Conservation (phyloP, 208 protist genomes). For the Paratrypanosoma confusum region DNA sequence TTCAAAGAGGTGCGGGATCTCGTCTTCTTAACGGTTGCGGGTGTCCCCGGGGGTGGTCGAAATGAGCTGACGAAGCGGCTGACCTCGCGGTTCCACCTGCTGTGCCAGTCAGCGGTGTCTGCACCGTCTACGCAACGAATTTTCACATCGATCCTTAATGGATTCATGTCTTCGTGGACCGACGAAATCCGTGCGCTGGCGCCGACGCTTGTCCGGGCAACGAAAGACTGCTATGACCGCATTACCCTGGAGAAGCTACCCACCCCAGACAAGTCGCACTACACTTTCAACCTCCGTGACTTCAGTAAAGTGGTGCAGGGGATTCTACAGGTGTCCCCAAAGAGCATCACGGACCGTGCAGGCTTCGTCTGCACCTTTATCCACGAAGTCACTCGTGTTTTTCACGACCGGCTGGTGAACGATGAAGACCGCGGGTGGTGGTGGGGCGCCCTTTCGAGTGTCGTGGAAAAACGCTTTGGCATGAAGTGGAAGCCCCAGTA, state of each 20-base stretch:
- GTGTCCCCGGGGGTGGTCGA: slow-evolving; percentile 92
- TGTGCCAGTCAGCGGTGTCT: slow-evolving; percentile 90
- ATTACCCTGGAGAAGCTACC: slow-evolving; percentile 92
- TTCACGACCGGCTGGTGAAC: slow-evolving; percentile 95
- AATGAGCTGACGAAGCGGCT: slow-evolving; percentile 89
- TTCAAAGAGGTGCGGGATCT: slow-evolving; percentile 90
- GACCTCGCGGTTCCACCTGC: slow-evolving; percentile 87
- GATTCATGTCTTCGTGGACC: slow-evolving; percentile 72
- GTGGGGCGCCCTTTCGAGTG: slow-evolving; percentile 60
- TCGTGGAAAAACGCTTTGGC: slow-evolving; percentile 43
- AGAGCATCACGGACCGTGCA: slow-evolving; percentile 26
- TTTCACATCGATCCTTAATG: slow-evolving; percentile 93
- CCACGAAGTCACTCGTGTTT: slow-evolving; percentile 94
- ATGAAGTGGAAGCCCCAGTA: slow-evolving; percentile 51
- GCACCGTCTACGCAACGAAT: slow-evolving; percentile 83
- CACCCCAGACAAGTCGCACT: slow-evolving; percentile 96
- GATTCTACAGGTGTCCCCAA: slow-evolving; percentile 83
- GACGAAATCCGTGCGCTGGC: slow-evolving; percentile 34
- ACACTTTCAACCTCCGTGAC: slow-evolving; percentile 99
- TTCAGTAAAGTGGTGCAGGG: slow-evolving; percentile 96
- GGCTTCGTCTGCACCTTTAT: slow-evolving; percentile 83
- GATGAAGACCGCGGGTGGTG: slow-evolving; percentile 87
- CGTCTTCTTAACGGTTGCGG: slow-evolving; percentile 84
- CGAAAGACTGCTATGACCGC: slow-evolving; percentile 91
- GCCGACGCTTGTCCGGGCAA: slow-evolving; percentile 83